Percentiles rank a stretch among this genome's conserved stretches.
Conservation (phyloP, 441 rosid genomes). For the Raphanus hybrid region DNA sequence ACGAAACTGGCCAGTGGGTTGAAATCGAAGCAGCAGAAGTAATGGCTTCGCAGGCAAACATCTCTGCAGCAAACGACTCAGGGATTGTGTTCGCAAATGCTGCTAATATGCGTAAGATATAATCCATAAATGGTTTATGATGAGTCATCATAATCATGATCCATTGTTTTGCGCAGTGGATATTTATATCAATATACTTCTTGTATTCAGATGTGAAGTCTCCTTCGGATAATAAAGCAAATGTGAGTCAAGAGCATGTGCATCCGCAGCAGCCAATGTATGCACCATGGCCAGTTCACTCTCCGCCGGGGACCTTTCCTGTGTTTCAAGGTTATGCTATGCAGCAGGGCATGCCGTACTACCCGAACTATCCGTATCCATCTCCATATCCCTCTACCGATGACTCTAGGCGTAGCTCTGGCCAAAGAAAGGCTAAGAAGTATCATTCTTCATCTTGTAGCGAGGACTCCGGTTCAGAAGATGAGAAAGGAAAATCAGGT, state of each 20-base stretch:
- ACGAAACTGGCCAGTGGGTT: conserved; percentile 95
- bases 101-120: conserved; percentile 59
- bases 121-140: conserved; percentile 7
- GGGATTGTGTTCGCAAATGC: conserved; percentile 69
- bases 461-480: conserved; percentile 55
- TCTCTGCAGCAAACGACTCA: conserved; percentile 54
- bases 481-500: conserved; percentile 53
- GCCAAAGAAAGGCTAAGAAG: conserved; percentile 59
- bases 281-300: conserved; percentile 88
- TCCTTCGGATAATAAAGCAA: conserved; percentile 60
- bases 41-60: conserved; percentile 56
- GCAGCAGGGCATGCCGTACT: conserved; percentile 92
- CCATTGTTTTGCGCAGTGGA: conserved; percentile 20
- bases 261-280: conserved; percentile 74
- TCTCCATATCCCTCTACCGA: conserved; percentile 70
- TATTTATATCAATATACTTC: conserved; percentile 2
- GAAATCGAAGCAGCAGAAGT: conserved; percentile 87
- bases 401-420: conserved; percentile 58
- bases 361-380: conserved; percentile 71
- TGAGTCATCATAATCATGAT: conserved; percentile 1
- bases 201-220: conserved; percentile 63
- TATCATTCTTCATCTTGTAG: conserved; percentile 73
- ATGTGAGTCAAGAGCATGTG: conserved; percentile 64
- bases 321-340: conserved; percentile 85
- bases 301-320: conserved; percentile 83